Evolutionary conservation across 768 basidiomycete genomes (phyloP).

Genomic region (Rubroboletus pulcherrimus): DNA sequence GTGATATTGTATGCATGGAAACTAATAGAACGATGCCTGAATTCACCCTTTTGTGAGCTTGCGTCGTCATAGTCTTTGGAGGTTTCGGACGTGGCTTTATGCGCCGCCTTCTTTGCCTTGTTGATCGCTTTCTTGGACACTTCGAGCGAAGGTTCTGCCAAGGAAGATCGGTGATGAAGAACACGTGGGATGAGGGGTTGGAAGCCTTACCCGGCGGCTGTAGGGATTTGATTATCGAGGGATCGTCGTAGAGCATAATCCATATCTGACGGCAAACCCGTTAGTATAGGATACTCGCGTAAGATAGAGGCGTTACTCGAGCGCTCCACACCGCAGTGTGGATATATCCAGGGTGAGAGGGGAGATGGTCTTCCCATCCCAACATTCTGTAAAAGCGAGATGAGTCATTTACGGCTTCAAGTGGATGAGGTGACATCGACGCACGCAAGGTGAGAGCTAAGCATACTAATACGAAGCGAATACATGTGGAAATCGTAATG

Average conservation of each 20-base stretch:
- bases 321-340: constrained; percentile 69
- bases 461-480: constrained; percentile 82
- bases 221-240: constrained; percentile 47
- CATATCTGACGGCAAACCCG: constrained; percentile 55
- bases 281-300: constrained; percentile 9
- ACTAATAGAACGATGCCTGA: constrained; percentile 10
- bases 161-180: constrained; percentile 17
- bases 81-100: constrained; percentile 50
- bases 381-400: constrained; percentile 51
- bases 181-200: constrained; percentile 21
- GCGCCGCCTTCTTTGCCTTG: constrained; percentile 79
- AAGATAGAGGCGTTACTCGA: constrained; percentile 41
- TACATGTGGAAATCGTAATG: constrained; percentile 99
- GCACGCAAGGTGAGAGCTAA: constrained; percentile 83
- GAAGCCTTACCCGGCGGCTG: constrained; percentile 35
- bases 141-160: constrained; percentile 17
- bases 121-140: constrained; percentile 77
- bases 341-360: constrained; percentile 74
- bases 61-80: constrained; percentile 35
- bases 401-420: not conserved
- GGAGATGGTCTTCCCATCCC: constrained; percentile 75
- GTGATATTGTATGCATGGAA: constrained; percentile 10
- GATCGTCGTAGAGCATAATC: constrained; percentile 66
- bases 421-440: constrained; percentile 21
- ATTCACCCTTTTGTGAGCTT: constrained; percentile 59